Percentiles rank a stretch among this genome's conserved stretches.
These are phyloP conservation scores for Pisolithus thermaeus DNA, from an alignment of 1,284 basidiomycete species.

Conservation along the genomic window DNA sequence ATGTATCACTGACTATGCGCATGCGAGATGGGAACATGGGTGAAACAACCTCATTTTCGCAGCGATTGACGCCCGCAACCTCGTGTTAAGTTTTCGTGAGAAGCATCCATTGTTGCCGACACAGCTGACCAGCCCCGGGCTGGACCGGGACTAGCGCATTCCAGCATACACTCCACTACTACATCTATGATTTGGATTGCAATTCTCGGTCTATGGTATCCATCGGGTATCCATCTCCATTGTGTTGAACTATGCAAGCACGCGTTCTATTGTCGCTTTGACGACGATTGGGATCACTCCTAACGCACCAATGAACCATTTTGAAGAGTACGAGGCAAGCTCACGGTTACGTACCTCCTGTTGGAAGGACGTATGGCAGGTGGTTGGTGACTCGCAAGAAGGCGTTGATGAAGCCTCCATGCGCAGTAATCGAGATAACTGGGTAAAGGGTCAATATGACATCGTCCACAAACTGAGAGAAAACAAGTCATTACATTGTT, in stretches of 20 bases:
- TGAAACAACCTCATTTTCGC: too few species aligned
- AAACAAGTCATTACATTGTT: background rate
- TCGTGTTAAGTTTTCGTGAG: too few species aligned
- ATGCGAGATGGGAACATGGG: background rate
- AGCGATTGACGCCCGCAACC: too few species aligned
- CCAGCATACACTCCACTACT: too few species aligned
- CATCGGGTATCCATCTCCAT: background rate
- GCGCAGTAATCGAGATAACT: slow-evolving; percentile 64
- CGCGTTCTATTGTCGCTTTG: slow-evolving; percentile 9
- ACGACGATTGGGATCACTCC: slow-evolving; percentile 24
- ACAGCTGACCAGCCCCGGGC: too few species aligned
- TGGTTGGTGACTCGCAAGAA: slow-evolving; percentile 44
- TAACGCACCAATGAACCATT: slow-evolving; percentile 8
- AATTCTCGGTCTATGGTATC: too few species aligned
- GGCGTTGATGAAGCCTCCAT: slow-evolving; percentile 55
- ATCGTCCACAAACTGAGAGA: background rate
- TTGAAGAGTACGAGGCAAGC: background rate
- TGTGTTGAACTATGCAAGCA: background rate
- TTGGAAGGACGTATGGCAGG: slow-evolving; percentile 41
- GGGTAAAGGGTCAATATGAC: background rate
- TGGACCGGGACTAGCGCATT: too few species aligned
- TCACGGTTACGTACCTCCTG: slow-evolving; percentile 45
- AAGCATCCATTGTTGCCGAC: too few species aligned
- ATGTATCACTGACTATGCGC: too few species aligned
- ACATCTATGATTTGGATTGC: too few species aligned